Conservation (phyloP, 2,329 filamentous ascomycete genomes). For the Tolypocladium endophyticum region DNA sequence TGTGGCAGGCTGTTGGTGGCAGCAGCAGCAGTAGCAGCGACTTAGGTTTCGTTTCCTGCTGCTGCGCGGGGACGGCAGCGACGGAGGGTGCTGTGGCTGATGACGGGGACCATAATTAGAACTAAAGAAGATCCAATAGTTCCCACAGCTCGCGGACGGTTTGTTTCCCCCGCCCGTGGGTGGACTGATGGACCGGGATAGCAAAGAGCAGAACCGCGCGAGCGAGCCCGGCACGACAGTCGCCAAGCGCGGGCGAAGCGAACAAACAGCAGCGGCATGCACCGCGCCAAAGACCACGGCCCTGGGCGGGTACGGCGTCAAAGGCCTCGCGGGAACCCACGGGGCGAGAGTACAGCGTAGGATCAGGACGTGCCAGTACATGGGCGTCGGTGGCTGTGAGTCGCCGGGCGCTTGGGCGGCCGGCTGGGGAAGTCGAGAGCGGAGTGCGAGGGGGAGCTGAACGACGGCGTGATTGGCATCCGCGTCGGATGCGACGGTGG, state of each 20-base stretch:
- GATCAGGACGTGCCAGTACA: background rate
- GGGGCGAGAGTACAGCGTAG: background rate
- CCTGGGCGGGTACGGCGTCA: constrained; percentile 8
- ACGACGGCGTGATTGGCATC: constrained; percentile 5
- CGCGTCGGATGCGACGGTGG: constrained; percentile 9
- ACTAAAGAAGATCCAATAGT: background rate
- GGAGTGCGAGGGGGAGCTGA: constrained; percentile 1
- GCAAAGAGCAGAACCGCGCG: background rate
- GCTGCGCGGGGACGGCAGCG: background rate
- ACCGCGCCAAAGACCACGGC: background rate
- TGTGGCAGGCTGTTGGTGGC: background rate
- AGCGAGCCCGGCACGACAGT: background rate
- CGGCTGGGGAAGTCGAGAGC: background rate
- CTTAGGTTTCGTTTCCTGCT: background rate
- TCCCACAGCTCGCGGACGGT: background rate
- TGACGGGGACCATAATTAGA: constrained; percentile 1
- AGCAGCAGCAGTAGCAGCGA: background rate
- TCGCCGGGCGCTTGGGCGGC: constrained; percentile 2
- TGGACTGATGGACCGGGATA: background rate
- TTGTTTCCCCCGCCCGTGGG: background rate
- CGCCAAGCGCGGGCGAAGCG: background rate
- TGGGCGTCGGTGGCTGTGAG: constrained; percentile 5
- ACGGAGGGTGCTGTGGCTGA: background rate
- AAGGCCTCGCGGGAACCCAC: constrained; percentile 1
- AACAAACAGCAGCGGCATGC: background rate